A percentile compares a stretch with the other conserved stretches of the same genome.
phyloP scores from a whole-genome alignment of 1,284 basidiomycete species.

The Schizopora paradoxa region DNA sequence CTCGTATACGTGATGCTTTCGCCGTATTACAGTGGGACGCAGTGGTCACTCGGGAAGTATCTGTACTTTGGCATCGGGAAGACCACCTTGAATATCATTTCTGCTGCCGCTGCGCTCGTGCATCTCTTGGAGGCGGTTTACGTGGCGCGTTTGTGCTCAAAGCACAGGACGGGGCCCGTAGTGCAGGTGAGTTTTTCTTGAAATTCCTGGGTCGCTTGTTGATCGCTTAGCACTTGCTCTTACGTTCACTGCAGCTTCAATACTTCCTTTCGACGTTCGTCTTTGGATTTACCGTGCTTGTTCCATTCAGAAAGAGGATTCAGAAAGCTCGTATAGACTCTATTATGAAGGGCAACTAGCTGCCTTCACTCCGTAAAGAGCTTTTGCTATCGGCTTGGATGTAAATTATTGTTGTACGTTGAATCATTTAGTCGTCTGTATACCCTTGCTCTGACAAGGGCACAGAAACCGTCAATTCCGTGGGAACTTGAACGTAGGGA shows the following conservation, averaged over 20 bases:
- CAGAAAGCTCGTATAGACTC: slow-evolving; percentile 67
- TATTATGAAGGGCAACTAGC: slow-evolving; percentile 53
- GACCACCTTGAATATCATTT: slow-evolving; percentile 25
- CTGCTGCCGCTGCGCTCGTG: slow-evolving; percentile 27
- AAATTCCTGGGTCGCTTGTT: slow-evolving; percentile 8
- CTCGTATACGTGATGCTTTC: slow-evolving; percentile 39
- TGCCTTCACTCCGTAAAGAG: no score
- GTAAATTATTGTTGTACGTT: no score
- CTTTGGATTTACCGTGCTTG: slow-evolving; percentile 50
- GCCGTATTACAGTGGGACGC: slow-evolving; percentile 26
- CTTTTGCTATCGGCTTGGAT: no score
- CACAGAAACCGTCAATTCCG: no score
- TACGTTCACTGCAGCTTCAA: slow-evolving; percentile 32
- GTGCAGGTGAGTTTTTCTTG: slow-evolving; percentile 44
- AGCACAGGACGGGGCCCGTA: slow-evolving; percentile 47
- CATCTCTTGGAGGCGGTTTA: slow-evolving; percentile 55
- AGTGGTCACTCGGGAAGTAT: slow-evolving; percentile 13
- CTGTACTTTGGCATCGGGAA: slow-evolving; percentile 17
- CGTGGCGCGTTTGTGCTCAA: slow-evolving; percentile 45
- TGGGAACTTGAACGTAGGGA: no score
- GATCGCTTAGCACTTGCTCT: slow-evolving; percentile 12
- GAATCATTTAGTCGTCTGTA: no score
- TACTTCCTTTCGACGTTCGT: slow-evolving; percentile 48
- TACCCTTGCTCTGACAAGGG: no score
- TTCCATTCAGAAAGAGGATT: slow-evolving; percentile 48